Evolutionary conservation across 2,329 filamentous ascomycete genomes (phyloP), one percentile per base, ranked within the genome.

Genomic region (Rhynchosporium agropyri): DNA sequence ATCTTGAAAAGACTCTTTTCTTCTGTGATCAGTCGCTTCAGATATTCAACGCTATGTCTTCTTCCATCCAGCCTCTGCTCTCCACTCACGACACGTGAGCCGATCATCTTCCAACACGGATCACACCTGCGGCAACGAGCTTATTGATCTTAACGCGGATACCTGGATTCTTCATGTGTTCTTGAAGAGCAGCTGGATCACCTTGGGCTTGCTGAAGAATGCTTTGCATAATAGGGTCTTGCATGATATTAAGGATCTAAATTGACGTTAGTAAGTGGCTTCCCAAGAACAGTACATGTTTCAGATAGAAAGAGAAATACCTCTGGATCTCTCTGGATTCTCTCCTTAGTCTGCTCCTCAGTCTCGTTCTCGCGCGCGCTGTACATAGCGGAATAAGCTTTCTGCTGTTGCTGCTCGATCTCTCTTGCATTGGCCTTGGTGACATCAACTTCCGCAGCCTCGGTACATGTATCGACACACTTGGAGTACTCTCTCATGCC

Each of bases 401-500:
- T 98, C 78, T 96, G 90, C 77, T 94, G 90, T 79, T 97, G 92
- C 76, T 91, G 85, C 74, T 97, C 92, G 72, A 99, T 97, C 80
- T 99, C 95, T 46, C 92, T 86, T 0, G 89, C 83, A 75, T 97
- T 95, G 75, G 91, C 92, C 64, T 89, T 88, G 61, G 79, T 80
- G 63, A 83, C 83, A 76, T 99, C 95, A 64, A 96, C 84, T 70
- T 87, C 83, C 8, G 83, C 81, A 0, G 96, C 95, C 75, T 92
- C 91, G 45, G 86, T 86, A 79, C 93, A 97, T 7, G 89, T 90
- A 74, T 99, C 95, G 63, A 98, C 82, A 74, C 91, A 96, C 77
- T 93, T 94, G 77, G 89, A 97, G 83, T 97, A 98, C 78, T 99
- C 94, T 77, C 95, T 91, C 95, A 99, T 99, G 72, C 92, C 92